Evolutionary conservation across 2,329 filamentous ascomycete genomes (phyloP), one percentile per base, ranked within the genome.

Genomic region (Colletotrichum sidae): DNA sequence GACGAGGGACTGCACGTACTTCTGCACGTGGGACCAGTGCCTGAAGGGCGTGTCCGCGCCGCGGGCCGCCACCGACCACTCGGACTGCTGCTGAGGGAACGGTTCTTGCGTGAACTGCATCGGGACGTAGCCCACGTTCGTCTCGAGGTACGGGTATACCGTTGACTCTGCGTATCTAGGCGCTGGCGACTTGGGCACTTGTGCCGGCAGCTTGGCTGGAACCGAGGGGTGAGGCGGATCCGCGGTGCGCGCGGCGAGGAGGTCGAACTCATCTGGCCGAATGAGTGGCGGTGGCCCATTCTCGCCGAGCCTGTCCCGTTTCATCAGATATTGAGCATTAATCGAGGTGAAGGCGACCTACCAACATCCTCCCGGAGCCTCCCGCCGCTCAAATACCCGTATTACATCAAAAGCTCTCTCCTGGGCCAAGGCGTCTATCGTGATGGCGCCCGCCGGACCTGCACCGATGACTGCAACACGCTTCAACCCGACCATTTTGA

Each of bases 81-180:
- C 65, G 41, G 71, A 75, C 0, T 69, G 69, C 3, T 73, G 68
- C 1, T 73, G 70, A 0, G 86, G 82, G 11, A 89, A 86, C 0
- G 80, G 78, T 56, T 89, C 86, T 64, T 86, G 80, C 0, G 81
- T 84, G 72, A 86, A 91, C 10, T 83, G 79, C 89, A 91, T 91
- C 0, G 86, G 79, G 2, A 82, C 70, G 6, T 79, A 78, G 67
- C 86, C 83, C 44, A 91, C 84, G 68, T 91, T 91, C 2, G 88
- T 91, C 70, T 91, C 86, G 17, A 90, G 76, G 10, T 85, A 83
- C 0, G 86, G 86, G 68, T 90, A 90, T 12, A 90, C 80, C 0
- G 85, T 85, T 0, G 87, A 87, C 62, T 89, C 86, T 4, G 79
- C 75, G 69, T 84, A 88, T 0, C 86, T 83, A n/a, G 83, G 80